Evolutionary conservation across 2,329 filamentous ascomycete genomes (phyloP).

Genomic region (Colletotrichum sp.): DNA sequence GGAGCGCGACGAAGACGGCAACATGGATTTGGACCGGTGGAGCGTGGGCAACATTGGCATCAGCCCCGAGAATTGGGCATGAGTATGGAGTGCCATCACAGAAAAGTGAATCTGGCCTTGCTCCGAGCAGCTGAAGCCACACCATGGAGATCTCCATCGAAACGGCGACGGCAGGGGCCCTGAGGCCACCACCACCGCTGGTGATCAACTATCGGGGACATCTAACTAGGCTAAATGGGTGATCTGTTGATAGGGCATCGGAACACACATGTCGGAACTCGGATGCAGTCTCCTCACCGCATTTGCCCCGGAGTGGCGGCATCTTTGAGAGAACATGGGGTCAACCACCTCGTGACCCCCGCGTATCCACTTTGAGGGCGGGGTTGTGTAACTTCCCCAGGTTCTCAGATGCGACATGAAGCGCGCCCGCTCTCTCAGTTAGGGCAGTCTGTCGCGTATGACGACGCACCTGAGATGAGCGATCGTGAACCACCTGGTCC

Average conservation of each 20-base stretch:
- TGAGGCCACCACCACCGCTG: not conserved
- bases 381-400: not conserved
- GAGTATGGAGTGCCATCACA: not conserved
- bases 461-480: not conserved
- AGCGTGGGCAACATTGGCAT: slow-evolving; percentile 23
- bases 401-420: not conserved
- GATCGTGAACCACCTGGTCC: not conserved
- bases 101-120: too few relatives aligned
- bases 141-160: not conserved
- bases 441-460: not conserved
- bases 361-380: not conserved
- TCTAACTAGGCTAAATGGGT: fast-evolving
- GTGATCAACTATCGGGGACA: not conserved
- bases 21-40: slow-evolving; percentile 19
- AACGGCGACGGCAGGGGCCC: not conserved
- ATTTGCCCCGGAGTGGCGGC: not conserved
- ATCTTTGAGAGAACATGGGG: not conserved
- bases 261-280: not conserved
- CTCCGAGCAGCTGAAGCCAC: too few relatives aligned
- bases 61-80: slow-evolving; percentile 23
- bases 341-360: not conserved
- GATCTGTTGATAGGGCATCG: not conserved
- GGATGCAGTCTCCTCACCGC: not conserved
- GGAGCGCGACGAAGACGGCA: slow-evolving; percentile 24
- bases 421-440: not conserved